Evolutionary conservation across 2,329 filamentous ascomycete species (phyloP), one percentile per base, ranked within the genome.

Genomic region (Penicillium griseofulvum): DNA sequence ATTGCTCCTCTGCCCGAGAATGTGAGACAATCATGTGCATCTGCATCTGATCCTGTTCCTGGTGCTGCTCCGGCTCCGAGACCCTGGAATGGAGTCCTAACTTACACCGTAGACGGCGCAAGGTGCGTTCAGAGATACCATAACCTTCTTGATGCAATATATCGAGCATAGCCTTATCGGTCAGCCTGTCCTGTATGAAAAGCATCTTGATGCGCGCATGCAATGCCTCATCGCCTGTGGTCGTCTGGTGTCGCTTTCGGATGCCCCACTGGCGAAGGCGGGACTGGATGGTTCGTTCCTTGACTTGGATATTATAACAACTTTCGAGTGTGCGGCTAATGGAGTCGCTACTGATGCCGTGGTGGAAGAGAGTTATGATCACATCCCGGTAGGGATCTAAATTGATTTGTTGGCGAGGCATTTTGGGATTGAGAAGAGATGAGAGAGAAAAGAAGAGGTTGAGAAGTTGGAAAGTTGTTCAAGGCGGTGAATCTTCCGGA

Each of bases 261-360:
- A 65, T 62, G 38, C 63, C 63, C 63, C 63, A 65, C 60, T 64
- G 61, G 52, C 63, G 63, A 28, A 65, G 60, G 19, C 63, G 61
- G n/a, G 61, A 63, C 41, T 65, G 63, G 44, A 65, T 64, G 29
- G 63, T 64, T 29, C 63, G 54, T 42, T 65, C 63, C 31, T 62
- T 64, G 10, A 65, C 63, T 51, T 64, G 63, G 37, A 65, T 64
- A 48, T 63, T 63, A 57, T 64, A 59, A 37, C 60, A 60, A 31
- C 49, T 60, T 33, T 63, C 60, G 11, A 65, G 58, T 8, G 58
- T 59, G 45, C 58, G 61, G 38, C 63, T 57, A 50, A 65, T 65
- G 2, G 63, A 58, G 49, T 65, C 60, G 24, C 61, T 65, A 49
- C 61, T 65, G 47, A 64, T 58, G 14, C 63, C 61, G 31, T 63